Evolutionary conservation across 2,329 filamentous ascomycete genomes (phyloP), one percentile per base, ranked within the genome.

Genomic region (Leptographium flavum): DNA sequence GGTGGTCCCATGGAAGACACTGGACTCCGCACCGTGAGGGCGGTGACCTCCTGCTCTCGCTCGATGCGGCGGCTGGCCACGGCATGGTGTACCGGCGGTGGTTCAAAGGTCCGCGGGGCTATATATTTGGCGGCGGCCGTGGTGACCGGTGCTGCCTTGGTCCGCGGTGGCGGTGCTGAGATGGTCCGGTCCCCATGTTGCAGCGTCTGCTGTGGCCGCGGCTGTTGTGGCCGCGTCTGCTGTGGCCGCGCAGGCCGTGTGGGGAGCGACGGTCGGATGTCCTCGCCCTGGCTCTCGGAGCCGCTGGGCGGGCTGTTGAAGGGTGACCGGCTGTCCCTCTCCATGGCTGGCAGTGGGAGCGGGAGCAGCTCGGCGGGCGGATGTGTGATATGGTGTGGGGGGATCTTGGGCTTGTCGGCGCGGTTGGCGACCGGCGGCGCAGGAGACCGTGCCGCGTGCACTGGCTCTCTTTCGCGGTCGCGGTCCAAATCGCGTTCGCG

Each of bases 221-320:
- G n/a, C n/a, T n/a, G n/a, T n/a, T n/a, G n/a, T n/a, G n/a, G n/a
- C n/a, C n/a, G n/a, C n/a, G n/a, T n/a, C n/a, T n/a, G n/a, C n/a
- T n/a, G n/a, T n/a, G 57, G 2, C 3, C 73, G 74, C 27, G 72
- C 71, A 39, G 70, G 71, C 13, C 72, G 64, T 7, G 60, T 65
- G 17, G 65, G 71, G 38, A 73, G 65, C 45, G 61, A 63, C 1
- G 73, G 71, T 8, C 69, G 69, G 7, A 65, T 63, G n/a, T 66
- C 64, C n/a, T 65, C 64, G n/a, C 71, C 67, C 0, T 67, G 58
- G 45, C 72, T 81, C 46, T 74, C 78, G 5, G 76, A 74, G 57
- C 82, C 90, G 53, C 78, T 80, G 0, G 88, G 87, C 17, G 87
- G 87, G 31, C 87, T 94, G 56, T 71, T 87, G 57, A 95, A 94